Conservation (phyloP, 371 early-diverging fungal genomes). For the Umbelopsis sp. region DNA sequence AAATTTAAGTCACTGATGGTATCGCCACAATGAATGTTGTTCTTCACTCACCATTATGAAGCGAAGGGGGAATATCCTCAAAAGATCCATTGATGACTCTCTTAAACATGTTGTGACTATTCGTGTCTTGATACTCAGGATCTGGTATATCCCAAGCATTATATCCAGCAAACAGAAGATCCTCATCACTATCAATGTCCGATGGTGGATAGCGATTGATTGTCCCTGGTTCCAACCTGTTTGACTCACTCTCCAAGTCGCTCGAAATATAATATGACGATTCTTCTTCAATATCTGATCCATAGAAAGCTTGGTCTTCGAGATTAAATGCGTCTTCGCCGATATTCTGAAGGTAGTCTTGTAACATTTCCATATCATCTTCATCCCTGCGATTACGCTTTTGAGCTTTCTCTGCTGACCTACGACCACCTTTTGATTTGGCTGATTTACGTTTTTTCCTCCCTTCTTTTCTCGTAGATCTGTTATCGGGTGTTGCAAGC, state of each 20-base stretch:
- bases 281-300: background rate
- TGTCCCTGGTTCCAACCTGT: background rate
- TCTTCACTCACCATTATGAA: slow-evolving; percentile 7
- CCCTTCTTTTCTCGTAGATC: slow-evolving; percentile 1
- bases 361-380: background rate
- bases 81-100: background rate
- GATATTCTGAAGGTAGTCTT: slow-evolving; percentile 4
- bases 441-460: slow-evolving; percentile 2
- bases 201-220: background rate
- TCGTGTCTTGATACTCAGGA: background rate
- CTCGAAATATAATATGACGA: background rate
- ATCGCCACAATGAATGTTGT: too few species aligned
- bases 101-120: background rate
- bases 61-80: background rate
- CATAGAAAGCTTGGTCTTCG: background rate
- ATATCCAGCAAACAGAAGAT: background rate
- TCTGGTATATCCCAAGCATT: slow-evolving; percentile 13
- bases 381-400: background rate
- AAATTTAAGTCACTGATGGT: background rate
- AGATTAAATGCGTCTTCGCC: background rate
- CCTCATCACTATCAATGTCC: background rate
- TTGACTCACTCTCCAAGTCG: background rate
- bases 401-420: background rate
- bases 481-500: background rate
- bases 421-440: background rate